Percentiles rank a stretch among this genome's conserved stretches.
Conservation (phyloP, 257 asterid genomes). For the Lycium barbarum region DNA sequence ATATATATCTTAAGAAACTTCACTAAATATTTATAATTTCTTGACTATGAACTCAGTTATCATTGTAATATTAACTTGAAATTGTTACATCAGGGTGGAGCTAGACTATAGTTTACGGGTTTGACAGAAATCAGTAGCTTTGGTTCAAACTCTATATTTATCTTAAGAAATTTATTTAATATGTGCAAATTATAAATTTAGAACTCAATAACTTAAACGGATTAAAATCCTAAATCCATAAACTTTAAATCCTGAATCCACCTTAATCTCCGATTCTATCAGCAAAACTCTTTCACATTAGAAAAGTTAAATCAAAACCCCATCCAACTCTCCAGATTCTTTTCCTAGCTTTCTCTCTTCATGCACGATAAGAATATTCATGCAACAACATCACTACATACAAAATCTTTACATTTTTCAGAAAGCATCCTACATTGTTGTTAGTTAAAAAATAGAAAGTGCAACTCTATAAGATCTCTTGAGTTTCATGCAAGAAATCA, state of each 20-base stretch:
- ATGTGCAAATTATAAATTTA: neutral
- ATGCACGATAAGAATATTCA: slow-evolving; percentile 74
- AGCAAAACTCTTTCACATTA: neutral
- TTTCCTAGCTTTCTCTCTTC: neutral
- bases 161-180: too few species aligned
- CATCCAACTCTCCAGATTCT: neutral
- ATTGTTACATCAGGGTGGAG: neutral
- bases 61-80: neutral
- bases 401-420: neutral
- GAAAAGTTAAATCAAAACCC: neutral
- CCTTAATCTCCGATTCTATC: neutral
- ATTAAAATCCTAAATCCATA: neutral
- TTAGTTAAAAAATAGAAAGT: neutral
- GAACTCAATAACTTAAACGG: neutral
- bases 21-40: too few species aligned
- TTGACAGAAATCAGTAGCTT: too few species aligned
- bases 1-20: neutral
- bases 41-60: neutral
- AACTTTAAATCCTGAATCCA: neutral
- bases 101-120: too few species aligned
- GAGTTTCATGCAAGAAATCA: slow-evolving; percentile 65
- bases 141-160: too few species aligned
- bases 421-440: slow-evolving; percentile 5
- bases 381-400: neutral
- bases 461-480: slow-evolving; percentile 43